phyloP scores from a whole-genome alignment of 2,329 filamentous ascomycete species.

The Fusarium miscanthi region DNA sequence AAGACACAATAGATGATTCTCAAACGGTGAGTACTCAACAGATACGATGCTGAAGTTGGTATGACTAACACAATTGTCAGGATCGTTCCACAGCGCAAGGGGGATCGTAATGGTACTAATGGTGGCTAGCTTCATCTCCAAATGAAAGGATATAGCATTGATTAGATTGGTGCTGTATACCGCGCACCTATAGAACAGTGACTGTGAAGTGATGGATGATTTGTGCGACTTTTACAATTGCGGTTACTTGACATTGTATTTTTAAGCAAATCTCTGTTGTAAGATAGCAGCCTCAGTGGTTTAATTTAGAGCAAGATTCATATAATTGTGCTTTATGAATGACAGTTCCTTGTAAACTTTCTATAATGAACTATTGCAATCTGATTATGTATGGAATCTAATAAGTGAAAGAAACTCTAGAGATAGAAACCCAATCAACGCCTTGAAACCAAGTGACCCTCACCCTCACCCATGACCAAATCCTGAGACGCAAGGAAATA shows the following conservation, averaged over 20 bases:
- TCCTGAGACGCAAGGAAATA: neutral
- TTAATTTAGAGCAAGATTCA: rapidly evolving
- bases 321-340: no score
- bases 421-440: neutral
- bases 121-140: no score
- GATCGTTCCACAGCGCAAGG: rapidly evolving
- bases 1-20: rapidly evolving
- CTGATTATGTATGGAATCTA: rapidly evolving
- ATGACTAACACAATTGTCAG: neutral
- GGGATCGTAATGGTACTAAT: neutral
- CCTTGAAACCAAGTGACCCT: neutral
- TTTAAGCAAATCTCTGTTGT: neutral
- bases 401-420: rapidly evolving
- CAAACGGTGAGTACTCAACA: rapidly evolving
- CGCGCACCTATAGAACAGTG: rapidly evolving
- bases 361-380: rapidly evolving
- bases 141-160: neutral
- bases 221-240: neutral
- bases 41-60: neutral
- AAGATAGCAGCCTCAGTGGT: rapidly evolving
- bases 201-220: neutral
- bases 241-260: neutral
- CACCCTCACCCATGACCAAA: neutral
- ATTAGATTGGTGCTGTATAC: rapidly evolving
- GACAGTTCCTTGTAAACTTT: rapidly evolving